Conservation (phyloP, 2,329 filamentous ascomycete species). For the Orbilia blumenaviensis region DNA sequence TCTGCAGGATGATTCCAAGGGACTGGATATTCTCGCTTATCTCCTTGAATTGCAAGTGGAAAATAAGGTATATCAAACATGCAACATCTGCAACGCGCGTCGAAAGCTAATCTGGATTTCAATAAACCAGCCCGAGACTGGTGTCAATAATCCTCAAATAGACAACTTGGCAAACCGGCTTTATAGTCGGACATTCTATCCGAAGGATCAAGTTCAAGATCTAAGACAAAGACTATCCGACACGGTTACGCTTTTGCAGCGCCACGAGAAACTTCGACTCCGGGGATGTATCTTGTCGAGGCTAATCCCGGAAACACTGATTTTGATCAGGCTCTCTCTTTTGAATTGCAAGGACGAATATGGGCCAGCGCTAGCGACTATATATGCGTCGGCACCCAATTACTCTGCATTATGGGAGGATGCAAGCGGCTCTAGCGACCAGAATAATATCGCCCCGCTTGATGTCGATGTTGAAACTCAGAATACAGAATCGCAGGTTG, state of each 20-base stretch:
- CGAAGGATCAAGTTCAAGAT: constrained; percentile 1
- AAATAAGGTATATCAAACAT: constrained; percentile 42
- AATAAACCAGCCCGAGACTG: constrained; percentile 4
- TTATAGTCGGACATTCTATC: constrained; percentile 35
- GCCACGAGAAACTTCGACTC: constrained; percentile 39
- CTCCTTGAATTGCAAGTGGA: constrained; percentile 44
- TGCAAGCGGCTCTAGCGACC: neutral
- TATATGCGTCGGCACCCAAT: constrained; percentile 31
- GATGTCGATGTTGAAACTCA: constrained; percentile 33
- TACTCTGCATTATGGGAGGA: constrained; percentile 4
- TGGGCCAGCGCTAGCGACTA: constrained; percentile 3
- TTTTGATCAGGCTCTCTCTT: constrained; percentile 38
- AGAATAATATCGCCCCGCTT: neutral
- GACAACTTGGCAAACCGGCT: constrained; percentile 21
- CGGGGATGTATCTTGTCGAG: constrained; percentile 21
- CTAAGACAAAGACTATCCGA: constrained; percentile 40
- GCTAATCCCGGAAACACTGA: constrained; percentile 19
- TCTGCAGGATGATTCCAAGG: constrained; percentile 44
- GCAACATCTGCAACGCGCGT: constrained; percentile 40
- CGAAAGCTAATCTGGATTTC: neutral
- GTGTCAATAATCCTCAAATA: constrained; percentile 8
- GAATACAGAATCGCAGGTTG: constrained; percentile 6
- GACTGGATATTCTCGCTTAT: constrained; percentile 53
- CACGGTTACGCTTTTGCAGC: constrained; percentile 19
- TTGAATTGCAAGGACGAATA: constrained; percentile 48